Conservation (phyloP, 2,329 filamentous ascomycete species). For the Cryoendolithus antarcticus region DNA sequence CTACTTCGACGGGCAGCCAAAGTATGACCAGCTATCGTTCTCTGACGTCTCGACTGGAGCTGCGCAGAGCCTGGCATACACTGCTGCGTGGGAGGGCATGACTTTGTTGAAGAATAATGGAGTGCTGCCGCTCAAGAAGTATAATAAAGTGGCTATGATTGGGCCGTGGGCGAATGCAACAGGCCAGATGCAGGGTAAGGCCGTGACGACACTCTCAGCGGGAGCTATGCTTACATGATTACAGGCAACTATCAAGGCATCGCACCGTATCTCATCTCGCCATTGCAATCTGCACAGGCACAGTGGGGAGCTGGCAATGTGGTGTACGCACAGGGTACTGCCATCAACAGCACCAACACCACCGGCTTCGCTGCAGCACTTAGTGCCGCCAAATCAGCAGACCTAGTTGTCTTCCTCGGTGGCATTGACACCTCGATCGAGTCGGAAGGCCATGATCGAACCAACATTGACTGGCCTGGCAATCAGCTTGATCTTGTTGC, state of each 20-base stretch:
- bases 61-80: constrained; percentile 33
- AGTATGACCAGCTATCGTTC: constrained; percentile 40
- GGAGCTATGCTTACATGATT: too few species aligned
- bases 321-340: constrained; percentile 9
- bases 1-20: constrained; percentile 38
- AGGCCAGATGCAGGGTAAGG: constrained; percentile 41
- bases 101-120: constrained; percentile 39
- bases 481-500: constrained; percentile 30
- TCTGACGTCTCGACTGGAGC: constrained; percentile 41
- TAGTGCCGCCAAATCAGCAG: constrained; percentile 8
- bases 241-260: constrained; percentile 29
- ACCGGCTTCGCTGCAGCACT: constrained; percentile 10
- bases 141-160: constrained; percentile 36
- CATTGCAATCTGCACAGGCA: constrained; percentile 8
- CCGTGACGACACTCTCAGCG: constrained; percentile 17
- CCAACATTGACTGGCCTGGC: constrained; percentile 30
- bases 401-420: constrained; percentile 13
- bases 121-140: constrained; percentile 25
- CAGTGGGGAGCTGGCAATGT: neutral
- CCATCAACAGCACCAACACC: constrained; percentile 8
- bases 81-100: constrained; percentile 32
- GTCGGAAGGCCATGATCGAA: constrained; percentile 29
- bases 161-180: constrained; percentile 45
- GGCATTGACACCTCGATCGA: constrained; percentile 29
- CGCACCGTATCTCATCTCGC: constrained; percentile 10